phyloP scores from a whole-genome alignment of 148 eudicot genomes.

The Gaultheria prostrata region DNA sequence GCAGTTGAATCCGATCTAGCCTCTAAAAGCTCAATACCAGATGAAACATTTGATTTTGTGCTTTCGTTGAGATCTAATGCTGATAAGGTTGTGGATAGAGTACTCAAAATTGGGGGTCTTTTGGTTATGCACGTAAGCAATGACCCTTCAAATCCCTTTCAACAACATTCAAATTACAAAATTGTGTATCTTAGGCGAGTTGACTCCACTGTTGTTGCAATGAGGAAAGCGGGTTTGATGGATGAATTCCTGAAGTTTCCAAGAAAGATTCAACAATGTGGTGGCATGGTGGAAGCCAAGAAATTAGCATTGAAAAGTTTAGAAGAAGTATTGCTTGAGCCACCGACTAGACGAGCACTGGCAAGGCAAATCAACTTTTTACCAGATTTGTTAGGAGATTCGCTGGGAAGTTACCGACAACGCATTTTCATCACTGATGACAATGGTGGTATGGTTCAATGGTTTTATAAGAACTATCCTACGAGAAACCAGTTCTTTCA shows the following conservation, averaged over 20 bases:
- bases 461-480: conserved; percentile 37
- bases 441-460: conserved; percentile 19
- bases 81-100: conserved; percentile 19
- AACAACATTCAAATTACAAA: conserved; percentile 18
- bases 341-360: conserved; percentile 25
- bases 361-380: conserved; percentile 28
- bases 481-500: conserved; percentile 28
- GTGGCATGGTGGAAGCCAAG: conserved; percentile 22
- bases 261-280: conserved; percentile 17
- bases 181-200: conserved; percentile 37
- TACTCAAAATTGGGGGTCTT: conserved; percentile 29
- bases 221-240: conserved; percentile 22
- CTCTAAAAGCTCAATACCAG: conserved; percentile 1
- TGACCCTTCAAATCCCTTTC: conserved; percentile 20
- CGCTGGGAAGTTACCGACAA: conserved; percentile 27
- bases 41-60: conserved; percentile 34
- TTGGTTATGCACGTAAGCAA: conserved; percentile 22
- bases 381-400: conserved; percentile 33
- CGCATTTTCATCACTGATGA: conserved; percentile 36
- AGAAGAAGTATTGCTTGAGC: conserved; percentile 43
- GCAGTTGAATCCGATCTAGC: conserved; percentile 27
- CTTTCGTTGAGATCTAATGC: conserved; percentile 16
- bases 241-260: neutral
- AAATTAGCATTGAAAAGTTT: conserved; percentile 33
- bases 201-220: conserved; percentile 27